These are phyloP conservation scores for Neonothopanus nambi DNA, from an alignment of 1,284 basidiomycete genomes.

Conservation along the genomic window DNA sequence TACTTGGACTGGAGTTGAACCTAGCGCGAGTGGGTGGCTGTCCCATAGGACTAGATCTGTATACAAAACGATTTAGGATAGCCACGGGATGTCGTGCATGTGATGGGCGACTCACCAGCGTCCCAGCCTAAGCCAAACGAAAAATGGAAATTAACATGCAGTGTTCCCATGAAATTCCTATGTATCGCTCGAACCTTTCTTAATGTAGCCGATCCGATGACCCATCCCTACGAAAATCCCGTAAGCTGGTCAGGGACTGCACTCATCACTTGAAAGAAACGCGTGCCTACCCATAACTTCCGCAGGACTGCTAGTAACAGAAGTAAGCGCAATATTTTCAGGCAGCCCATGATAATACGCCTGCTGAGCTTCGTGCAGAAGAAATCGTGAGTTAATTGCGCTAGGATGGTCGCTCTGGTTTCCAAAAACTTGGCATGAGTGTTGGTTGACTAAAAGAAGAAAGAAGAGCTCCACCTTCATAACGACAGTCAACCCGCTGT, in stretches of 20 bases:
- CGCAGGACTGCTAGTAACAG: conserved; percentile 66
- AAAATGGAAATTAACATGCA: no score
- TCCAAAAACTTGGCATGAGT: background rate
- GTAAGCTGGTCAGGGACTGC: no score
- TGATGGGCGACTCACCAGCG: conserved; percentile 34
- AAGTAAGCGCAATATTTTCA: conserved; percentile 46
- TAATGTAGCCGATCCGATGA: conserved; percentile 66
- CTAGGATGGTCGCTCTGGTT: conserved; percentile 61
- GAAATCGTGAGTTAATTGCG: conserved; percentile 63
- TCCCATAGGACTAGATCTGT: conserved; percentile 87
- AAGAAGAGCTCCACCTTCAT: conserved; percentile 45
- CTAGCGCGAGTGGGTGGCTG: conserved; percentile 77
- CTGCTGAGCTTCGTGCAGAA: conserved; percentile 72
- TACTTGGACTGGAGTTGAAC: conserved; percentile 70
- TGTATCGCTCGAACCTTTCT: conserved; percentile 37
- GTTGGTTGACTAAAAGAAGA: background rate
- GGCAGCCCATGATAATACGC: conserved; percentile 61
- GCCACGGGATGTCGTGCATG: no score
- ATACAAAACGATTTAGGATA: background rate
- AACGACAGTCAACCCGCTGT: conserved; percentile 30
- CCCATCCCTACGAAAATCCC: conserved; percentile 34
- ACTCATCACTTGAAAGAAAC: no score
- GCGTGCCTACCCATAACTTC: conserved; percentile 50
- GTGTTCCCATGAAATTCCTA: no score
- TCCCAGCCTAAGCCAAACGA: conserved; percentile 30